Evolutionary conservation across 306 rosid species (phyloP).

Genomic region (Clitoria ternatea): DNA sequence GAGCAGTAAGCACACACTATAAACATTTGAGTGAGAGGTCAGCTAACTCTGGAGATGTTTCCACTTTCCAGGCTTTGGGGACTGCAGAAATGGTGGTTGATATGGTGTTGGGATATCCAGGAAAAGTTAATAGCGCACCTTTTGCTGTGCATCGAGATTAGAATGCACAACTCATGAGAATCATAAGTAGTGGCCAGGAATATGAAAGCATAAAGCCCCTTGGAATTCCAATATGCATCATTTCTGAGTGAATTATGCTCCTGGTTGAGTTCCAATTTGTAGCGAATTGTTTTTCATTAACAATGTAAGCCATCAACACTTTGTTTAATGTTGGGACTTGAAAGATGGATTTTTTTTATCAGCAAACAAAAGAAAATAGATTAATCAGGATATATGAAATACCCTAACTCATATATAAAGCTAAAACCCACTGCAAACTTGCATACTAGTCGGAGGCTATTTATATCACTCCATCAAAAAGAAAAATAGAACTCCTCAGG

Average conservation of each 20-base stretch:
- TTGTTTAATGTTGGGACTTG: too few relatives aligned
- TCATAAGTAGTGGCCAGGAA: background rate
- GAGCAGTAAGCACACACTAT: background rate
- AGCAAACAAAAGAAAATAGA: too few relatives aligned
- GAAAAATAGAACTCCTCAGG: too few relatives aligned
- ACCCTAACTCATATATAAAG: too few relatives aligned
- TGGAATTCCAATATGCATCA: background rate
- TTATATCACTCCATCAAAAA: too few relatives aligned
- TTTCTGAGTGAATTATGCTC: background rate
- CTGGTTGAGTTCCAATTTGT: background rate
- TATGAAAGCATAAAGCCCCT: background rate
- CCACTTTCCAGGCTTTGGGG: constrained; percentile 72
- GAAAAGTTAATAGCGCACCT: constrained; percentile 43
- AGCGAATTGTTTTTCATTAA: background rate
- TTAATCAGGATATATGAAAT: too few relatives aligned
- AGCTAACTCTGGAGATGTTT: constrained; percentile 29
- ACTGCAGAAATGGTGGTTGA: constrained; percentile 79
- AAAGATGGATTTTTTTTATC: too few relatives aligned
- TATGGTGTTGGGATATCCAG: constrained; percentile 60
- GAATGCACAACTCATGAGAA: background rate
- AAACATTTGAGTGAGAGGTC: background rate
- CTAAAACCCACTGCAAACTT: too few relatives aligned
- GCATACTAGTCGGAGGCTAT: too few relatives aligned
- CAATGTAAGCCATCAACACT: background rate
- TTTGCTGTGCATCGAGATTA: constrained; percentile 40